phyloP scores from a whole-genome alignment of 805 yeast species.

The Candida krabiensis region DNA sequence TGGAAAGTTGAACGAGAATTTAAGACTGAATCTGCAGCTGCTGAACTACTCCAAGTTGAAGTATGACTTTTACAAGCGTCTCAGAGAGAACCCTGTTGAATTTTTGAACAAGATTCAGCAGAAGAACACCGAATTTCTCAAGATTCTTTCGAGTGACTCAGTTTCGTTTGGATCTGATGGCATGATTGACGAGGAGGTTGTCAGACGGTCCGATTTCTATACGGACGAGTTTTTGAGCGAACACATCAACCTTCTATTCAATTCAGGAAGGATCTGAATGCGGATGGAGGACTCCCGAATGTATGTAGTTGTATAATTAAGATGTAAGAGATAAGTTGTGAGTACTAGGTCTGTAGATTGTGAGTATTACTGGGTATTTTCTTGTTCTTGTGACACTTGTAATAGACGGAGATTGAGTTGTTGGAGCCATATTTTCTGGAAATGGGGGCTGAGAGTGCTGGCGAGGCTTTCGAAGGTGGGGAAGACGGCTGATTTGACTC shows the following conservation, averaged over 20 bases:
- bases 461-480: slow-evolving; percentile 35
- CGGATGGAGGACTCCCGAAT: too few species aligned
- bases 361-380: too few species aligned
- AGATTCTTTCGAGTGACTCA: slow-evolving; percentile 78
- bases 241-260: slow-evolving; percentile 73
- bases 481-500: slow-evolving; percentile 1
- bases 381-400: not conserved
- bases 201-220: slow-evolving; percentile 81
- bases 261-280: slow-evolving; percentile 48
- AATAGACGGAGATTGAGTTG: slow-evolving; percentile 11
- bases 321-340: too few species aligned
- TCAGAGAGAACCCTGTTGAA: slow-evolving; percentile 74
- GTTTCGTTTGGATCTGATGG: slow-evolving; percentile 35
- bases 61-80: slow-evolving; percentile 72
- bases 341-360: too few species aligned
- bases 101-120: slow-evolving; percentile 74
- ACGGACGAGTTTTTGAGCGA: slow-evolving; percentile 76
- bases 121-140: slow-evolving; percentile 80
- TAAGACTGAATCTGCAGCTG: slow-evolving; percentile 51
- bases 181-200: slow-evolving; percentile 72
- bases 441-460: slow-evolving; percentile 12
- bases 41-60: slow-evolving; percentile 59
- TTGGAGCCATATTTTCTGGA: slow-evolving; percentile 19
- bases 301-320: slow-evolving; percentile 8
- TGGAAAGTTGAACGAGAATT: slow-evolving; percentile 32